Base-by-base conservation (phyloP, 208 protist genomes). In the Leishmania aethiopica region DNA sequence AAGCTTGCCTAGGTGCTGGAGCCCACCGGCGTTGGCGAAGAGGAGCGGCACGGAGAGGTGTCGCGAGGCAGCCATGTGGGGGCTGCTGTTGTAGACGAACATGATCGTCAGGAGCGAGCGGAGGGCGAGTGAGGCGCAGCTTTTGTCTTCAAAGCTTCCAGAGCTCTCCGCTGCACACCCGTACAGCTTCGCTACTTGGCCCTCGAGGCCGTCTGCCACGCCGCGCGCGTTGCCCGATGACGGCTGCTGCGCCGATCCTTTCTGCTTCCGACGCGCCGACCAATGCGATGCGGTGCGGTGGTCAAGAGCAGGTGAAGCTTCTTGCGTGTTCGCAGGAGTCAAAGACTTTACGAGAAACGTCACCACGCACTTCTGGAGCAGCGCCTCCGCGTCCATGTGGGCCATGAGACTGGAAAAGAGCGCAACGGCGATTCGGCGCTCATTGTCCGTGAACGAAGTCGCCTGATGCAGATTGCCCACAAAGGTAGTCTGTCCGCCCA, bases 401-500 rank as follows among this genome's bases (percentile, higher is more conserved):
- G 22, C 22, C 3, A 77, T 64, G 40, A 82, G 72, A 71, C 60
- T 37, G 6, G 42, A 4, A 53, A 87, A 35, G 35, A 84, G 72
- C 0, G 37, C 59, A 1, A 87, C 67, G 0, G 75, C 35, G 1
- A 77, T 35, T 1, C 42, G 40, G 17, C 79, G 64, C 0, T 77
- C 73, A 17, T 57, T 45, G 2, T 42, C 73, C 2, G n/a, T 62
- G 19, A 59, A 10, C 25, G 2, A 75, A 78, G 22, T 77, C 25
- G 79, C 79, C n/a, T 42, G 69, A 64, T 76, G 91, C 32, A 96
- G 78, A 35, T 80, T 17, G 11, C 37, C 42, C 17, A 96, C 81
- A 22, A 95, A 88, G 32, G 83, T 47, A 13, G 75, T 73, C 42
- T 90, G 89, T 25, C 77, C 64, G 15, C 91, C 92, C 1, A 80